A percentile compares a stretch with the other conserved stretches of the same genome.
phyloP scores from a whole-genome alignment of 495 filamentous ascomycete genomes.

The Talaromyces adpressus region DNA sequence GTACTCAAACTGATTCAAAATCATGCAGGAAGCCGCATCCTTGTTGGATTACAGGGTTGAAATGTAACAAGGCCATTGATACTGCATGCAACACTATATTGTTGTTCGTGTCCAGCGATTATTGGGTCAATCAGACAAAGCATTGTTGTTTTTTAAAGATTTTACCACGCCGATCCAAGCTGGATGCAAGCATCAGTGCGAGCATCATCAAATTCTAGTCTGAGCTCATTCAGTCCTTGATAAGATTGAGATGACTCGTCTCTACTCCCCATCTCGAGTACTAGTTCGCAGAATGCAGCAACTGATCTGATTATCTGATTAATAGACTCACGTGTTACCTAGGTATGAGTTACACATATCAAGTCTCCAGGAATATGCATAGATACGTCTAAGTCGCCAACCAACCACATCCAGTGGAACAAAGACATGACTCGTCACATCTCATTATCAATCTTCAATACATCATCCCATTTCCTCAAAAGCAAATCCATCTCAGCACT shows the following conservation, averaged over 20 bases:
- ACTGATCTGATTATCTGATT: background rate
- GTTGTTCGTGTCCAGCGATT: background rate
- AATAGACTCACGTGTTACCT: background rate
- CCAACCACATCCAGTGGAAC: background rate
- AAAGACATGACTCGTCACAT: background rate
- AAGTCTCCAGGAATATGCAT: background rate
- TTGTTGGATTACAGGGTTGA: background rate
- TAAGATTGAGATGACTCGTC: background rate
- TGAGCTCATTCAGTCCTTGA: background rate
- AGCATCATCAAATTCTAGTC: background rate
- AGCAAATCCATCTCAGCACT: conserved; percentile 14
- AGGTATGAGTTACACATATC: background rate
- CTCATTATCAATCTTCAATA: conserved; percentile 8
- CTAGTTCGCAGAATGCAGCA: background rate
- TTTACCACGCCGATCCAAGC: no score
- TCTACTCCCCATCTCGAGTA: background rate
- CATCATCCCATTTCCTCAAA: conserved; percentile 16
- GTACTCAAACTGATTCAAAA: background rate
- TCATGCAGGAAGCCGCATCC: background rate
- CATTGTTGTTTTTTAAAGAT: no score
- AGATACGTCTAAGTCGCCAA: background rate
- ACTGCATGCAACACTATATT: background rate
- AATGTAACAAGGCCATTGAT: background rate
- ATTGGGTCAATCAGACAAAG: background rate
- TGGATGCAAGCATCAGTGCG: no score